phyloP scores from a whole-genome alignment of 495 filamentous ascomycete genomes.

The Jackrogersella minutella region DNA sequence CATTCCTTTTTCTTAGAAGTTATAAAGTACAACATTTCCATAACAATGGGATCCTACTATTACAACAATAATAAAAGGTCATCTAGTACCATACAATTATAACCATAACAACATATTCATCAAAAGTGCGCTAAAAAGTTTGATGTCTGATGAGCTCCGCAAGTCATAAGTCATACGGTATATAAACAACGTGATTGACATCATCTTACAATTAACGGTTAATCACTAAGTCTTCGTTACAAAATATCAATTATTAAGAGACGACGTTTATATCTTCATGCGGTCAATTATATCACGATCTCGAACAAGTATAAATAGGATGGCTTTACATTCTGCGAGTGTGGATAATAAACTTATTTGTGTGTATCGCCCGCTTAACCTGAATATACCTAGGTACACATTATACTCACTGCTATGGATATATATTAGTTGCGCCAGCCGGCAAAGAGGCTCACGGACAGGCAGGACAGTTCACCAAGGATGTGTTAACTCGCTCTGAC shows the following conservation, averaged over 20 bases:
- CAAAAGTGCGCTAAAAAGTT: not conserved
- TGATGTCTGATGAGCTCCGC: slow-evolving; percentile 6
- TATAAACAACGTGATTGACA: slow-evolving; percentile 20
- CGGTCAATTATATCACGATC: slow-evolving; percentile 24
- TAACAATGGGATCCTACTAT: too few relatives aligned
- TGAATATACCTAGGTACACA: not conserved
- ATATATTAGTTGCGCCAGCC: slow-evolving; percentile 51
- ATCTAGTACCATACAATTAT: too few relatives aligned
- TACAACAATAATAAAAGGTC: too few relatives aligned
- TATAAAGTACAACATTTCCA: too few relatives aligned
- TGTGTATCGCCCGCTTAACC: slow-evolving; percentile 48
- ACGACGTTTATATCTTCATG: slow-evolving; percentile 25
- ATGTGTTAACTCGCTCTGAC: slow-evolving; percentile 59
- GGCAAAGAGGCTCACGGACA: slow-evolving; percentile 53
- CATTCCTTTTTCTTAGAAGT: too few relatives aligned
- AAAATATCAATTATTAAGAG: not conserved
- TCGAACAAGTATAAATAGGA: slow-evolving; percentile 39
- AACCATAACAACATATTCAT: too few relatives aligned
- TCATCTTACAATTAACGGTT: too few relatives aligned
- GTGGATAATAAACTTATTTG: slow-evolving; percentile 59
- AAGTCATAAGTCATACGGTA: slow-evolving; percentile 19
- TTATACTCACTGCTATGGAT: slow-evolving; percentile 12
- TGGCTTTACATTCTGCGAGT: slow-evolving; percentile 58
- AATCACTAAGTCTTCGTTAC: too few relatives aligned
- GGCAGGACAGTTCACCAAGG: slow-evolving; percentile 70